A percentile compares a stretch with the other conserved stretches of the same genome.
These are phyloP conservation scores for Fusarium pilosicola DNA, from an alignment of 2,329 filamentous ascomycete species.

Conservation along the genomic window DNA sequence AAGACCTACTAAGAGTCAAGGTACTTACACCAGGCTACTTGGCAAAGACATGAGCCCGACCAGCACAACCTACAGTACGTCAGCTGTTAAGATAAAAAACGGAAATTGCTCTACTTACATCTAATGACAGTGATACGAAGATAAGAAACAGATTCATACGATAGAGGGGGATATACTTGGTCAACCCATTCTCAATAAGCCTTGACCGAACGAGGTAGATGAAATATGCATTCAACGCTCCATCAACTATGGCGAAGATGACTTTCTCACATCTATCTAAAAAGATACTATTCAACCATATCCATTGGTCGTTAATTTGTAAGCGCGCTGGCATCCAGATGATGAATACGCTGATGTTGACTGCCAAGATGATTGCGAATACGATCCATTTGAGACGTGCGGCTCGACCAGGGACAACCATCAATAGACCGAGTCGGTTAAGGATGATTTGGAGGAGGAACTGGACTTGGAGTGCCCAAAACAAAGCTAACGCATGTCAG, in stretches of 20 bases:
- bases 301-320: constrained; percentile 53
- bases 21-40: constrained; percentile 42
- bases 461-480: constrained; percentile 58
- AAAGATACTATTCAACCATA: constrained; percentile 59
- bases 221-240: constrained; percentile 61
- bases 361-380: constrained; percentile 55
- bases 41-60: constrained; percentile 45
- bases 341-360: constrained; percentile 63
- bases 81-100: too few relatives aligned
- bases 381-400: constrained; percentile 56
- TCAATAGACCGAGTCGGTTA: constrained; percentile 60
- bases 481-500: background rate
- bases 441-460: constrained; percentile 64
- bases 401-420: constrained; percentile 52
- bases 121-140: constrained; percentile 40
- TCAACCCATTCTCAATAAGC: constrained; percentile 58
- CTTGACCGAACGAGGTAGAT: constrained; percentile 56
- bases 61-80: constrained; percentile 18
- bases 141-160: constrained; percentile 45
- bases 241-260: constrained; percentile 61
- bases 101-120: constrained; percentile 20
- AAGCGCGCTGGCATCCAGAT: constrained; percentile 66
- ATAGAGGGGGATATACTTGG: constrained; percentile 59
- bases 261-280: constrained; percentile 62
- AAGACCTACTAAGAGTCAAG: rapidly evolving